Evolutionary conservation across 192 early-diverging fungal genomes (phyloP), one percentile per base, ranked within the genome.

Genomic region (Haplosporangium gracile): DNA sequence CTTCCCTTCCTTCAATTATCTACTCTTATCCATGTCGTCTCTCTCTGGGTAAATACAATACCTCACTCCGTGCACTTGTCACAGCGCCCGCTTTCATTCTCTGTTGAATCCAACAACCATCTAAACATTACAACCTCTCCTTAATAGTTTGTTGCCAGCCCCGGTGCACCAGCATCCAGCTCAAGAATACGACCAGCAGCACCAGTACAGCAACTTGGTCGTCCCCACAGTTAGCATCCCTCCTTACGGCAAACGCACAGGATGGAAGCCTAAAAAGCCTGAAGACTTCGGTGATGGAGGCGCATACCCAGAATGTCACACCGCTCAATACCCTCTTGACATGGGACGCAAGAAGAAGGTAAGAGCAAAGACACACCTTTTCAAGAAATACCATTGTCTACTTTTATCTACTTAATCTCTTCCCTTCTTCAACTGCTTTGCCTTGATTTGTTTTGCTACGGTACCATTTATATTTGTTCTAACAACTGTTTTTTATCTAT

Each of bases 261-360:
- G 92, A 45, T 99, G 93, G 89, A 92, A 93, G 74, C 98, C 98
- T 76, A 92, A 94, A 77, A 93, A 92, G 22, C 82, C 90, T 34
- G 92, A 94, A 68, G 98, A 99, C 83, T 99, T 96, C 93, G 97
- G 96, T 75, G 97, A 98, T 89, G 99, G 99, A 45, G 99, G 99
- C 43, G 97, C 99, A 1, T 99, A 95, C 81, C 99, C 99, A 36
- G 99, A 99, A 89, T 95, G 98, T 75, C 94, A 94, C 81, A 88
- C 96, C 65, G 93, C 94, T 5, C 99, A 99, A 87, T 99, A 98
- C 78, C 99, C 99, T 18, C 88, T 97, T 43, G 97, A 97, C 76
- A 96, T 99, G 96, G 99, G 99, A 15, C 92, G 95, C 11, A 94
- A 93, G 78, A 94, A 93, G 74, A 89, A 82, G 42, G 86, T 87